Base-by-base conservation (phyloP, 257 asterid species). In the Coffea canephora region DNA sequence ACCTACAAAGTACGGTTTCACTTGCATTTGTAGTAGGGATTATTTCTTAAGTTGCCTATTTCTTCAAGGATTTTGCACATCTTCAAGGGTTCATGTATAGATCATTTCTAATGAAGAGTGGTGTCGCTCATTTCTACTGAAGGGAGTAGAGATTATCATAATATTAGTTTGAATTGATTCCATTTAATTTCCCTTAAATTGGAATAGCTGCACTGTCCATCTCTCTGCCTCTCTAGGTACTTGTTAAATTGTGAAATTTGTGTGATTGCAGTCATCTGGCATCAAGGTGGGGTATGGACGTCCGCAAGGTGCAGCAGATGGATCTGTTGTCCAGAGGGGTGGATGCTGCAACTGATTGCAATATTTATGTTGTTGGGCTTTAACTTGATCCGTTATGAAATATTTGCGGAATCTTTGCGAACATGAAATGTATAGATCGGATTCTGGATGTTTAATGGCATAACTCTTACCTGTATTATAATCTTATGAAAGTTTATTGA, bases 261-360 rank as follows among this genome's bases (percentile, higher is more conserved):
- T 82, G 41, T 12, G 70, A 64, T 66, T 84, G 87, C 89, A 92
- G 97, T 87, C 94, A 46, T 92, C 93, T 43, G 96, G 97, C 62
- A 92, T 92, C 76, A 92, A 89, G 88, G 85, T 92, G 45, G 97
- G 97, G 50, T 87, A 88, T 66, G 94, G 96, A 50, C 91, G 89
- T 12, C 75, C 90, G 10, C 97, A 82, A 74, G 96, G 92, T 74
- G 80, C 82, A 9, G 80, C 89, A 9, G 94, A 87, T 76, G 93
- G 91, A 74, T 75, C 94, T 27, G 91, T 89, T 67, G 87, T 90
- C 64, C 92, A 89, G 75, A 80, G 88, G 70, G 92, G 94, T 82
- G 93, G 89, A 79, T 92, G 97, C 75, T 92, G 97, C 83, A 80
- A 77, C 85, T 92, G 82, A 87, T 70, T 46, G 64, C 74, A 68